A percentile compares a stretch with the other conserved stretches of the same genome.
Evolutionary conservation across 768 basidiomycete genomes (phyloP).

Genomic region (Holtermannia corniformis): DNA sequence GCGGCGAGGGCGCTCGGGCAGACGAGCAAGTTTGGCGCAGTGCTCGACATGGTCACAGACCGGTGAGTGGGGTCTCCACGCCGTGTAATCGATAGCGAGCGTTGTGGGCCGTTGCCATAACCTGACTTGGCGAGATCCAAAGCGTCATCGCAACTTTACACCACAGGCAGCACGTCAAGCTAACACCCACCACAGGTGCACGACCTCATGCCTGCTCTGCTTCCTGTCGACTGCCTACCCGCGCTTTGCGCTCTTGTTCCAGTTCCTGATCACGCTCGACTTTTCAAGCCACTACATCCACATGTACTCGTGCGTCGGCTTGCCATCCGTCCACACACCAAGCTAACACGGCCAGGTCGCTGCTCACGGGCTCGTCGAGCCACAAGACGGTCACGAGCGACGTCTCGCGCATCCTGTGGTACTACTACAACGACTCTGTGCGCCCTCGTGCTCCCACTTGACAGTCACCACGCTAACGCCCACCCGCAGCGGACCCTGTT

Average conservation of each 20-base stretch:
- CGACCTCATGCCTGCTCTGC: conserved; percentile 87
- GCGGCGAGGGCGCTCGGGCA: conserved; percentile 81
- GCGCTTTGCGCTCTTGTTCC: conserved; percentile 70
- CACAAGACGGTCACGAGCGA: conserved; percentile 90
- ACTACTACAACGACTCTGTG: conserved; percentile 89
- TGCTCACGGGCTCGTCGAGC: conserved; percentile 84
- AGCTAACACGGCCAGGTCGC: conserved; percentile 52
- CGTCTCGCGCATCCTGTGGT: conserved; percentile 80
- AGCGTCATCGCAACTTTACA: not conserved
- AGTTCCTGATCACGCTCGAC: conserved; percentile 91
- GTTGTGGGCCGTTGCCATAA: not conserved
- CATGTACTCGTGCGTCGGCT: conserved; percentile 79
- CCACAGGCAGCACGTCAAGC: no score
- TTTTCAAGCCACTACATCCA: conserved; percentile 99
- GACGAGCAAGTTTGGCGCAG: conserved; percentile 92
- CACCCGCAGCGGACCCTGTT: conserved; percentile 65
- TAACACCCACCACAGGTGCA: no score
- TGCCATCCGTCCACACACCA: not conserved
- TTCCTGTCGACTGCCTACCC: conserved; percentile 89
- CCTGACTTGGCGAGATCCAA: not conserved
- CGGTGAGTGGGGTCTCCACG: conserved; percentile 49
- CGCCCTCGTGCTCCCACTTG: conserved; percentile 30
- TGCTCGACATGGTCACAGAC: conserved; percentile 98
- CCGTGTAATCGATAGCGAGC: not conserved
- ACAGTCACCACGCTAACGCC: not conserved